Evolutionary conservation across 139 green algal genomes (phyloP).

Genomic region (Tetraselmis chui): DNA sequence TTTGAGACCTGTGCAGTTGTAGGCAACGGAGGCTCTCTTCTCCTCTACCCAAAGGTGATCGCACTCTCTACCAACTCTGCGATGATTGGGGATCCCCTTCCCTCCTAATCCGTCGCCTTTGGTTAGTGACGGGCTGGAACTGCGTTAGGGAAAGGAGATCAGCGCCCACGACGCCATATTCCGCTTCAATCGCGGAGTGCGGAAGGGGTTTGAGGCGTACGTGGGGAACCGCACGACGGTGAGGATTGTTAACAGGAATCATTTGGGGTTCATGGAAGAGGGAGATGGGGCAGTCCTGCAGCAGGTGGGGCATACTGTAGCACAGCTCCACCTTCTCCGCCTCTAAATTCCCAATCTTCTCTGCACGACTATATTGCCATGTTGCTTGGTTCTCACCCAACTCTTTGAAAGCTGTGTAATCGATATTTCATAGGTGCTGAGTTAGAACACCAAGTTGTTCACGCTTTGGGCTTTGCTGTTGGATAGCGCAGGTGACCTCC

Average conservation of each 20-base stretch:
- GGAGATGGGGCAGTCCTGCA: constrained; percentile 1
- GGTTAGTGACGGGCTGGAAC: too few species aligned
- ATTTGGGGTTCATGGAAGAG: not conserved
- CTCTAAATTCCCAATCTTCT: too few species aligned
- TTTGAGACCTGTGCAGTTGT: constrained; percentile 13
- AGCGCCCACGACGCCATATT: constrained; percentile 11
- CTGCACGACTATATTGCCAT: too few species aligned
- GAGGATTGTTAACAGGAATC: constrained; percentile 5
- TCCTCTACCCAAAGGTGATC: not conserved
- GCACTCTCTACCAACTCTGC: too few species aligned
- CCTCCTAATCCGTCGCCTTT: too few species aligned
- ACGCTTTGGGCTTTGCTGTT: too few species aligned
- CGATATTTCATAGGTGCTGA: too few species aligned
- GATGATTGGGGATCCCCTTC: too few species aligned
- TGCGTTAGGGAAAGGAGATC: constrained; percentile 10
- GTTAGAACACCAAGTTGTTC: too few species aligned
- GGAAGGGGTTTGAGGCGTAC: constrained; percentile 5
- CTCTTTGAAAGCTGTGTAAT: too few species aligned
- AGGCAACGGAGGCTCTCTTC: not conserved
- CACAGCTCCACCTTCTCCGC: too few species aligned
- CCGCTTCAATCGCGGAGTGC: constrained; percentile 14
- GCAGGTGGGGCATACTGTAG: not conserved
- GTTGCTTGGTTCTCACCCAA: too few species aligned
- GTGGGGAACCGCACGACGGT: constrained; percentile 16
- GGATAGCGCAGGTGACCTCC: not conserved